A percentile compares a stretch with the other conserved stretches of the same genome.
Conservation (phyloP, 176 grass and related monocot species). For the Triticum dicoccoides region DNA sequence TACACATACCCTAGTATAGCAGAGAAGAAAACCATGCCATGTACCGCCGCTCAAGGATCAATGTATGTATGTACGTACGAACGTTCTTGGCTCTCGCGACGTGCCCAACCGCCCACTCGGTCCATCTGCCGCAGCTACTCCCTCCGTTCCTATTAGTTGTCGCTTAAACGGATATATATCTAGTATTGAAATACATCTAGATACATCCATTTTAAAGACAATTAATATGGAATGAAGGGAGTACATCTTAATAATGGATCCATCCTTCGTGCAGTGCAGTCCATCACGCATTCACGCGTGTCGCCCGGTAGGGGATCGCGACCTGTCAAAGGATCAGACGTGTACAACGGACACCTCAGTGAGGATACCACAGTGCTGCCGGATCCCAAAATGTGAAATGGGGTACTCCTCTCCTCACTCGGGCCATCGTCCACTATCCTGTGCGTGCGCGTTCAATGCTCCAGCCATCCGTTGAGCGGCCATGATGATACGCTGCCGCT, state of each 20-base stretch:
- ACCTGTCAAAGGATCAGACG: background rate
- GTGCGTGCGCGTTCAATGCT: too few relatives aligned
- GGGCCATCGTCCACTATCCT: background rate
- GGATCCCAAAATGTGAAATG: background rate
- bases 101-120: background rate
- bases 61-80: too few relatives aligned
- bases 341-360: background rate
- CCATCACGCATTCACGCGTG: background rate
- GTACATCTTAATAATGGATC: background rate
- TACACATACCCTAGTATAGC: too few relatives aligned
- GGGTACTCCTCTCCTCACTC: background rate
- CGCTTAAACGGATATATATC: too few relatives aligned
- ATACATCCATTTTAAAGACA: too few relatives aligned
- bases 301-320: background rate
- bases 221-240: too few relatives aligned
- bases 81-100: background rate
- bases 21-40: too few relatives aligned
- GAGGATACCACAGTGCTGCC: background rate
- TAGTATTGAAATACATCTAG: too few relatives aligned
- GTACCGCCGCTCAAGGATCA: too few relatives aligned
- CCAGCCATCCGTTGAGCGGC: too few relatives aligned
- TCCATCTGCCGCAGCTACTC: background rate
- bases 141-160: too few relatives aligned
- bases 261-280: background rate
- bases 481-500: background rate